Percentiles rank a stretch among this genome's conserved stretches.
phyloP scores from a whole-genome alignment of 2,329 filamentous ascomycete species.

The Sclerotinia glacialis region DNA sequence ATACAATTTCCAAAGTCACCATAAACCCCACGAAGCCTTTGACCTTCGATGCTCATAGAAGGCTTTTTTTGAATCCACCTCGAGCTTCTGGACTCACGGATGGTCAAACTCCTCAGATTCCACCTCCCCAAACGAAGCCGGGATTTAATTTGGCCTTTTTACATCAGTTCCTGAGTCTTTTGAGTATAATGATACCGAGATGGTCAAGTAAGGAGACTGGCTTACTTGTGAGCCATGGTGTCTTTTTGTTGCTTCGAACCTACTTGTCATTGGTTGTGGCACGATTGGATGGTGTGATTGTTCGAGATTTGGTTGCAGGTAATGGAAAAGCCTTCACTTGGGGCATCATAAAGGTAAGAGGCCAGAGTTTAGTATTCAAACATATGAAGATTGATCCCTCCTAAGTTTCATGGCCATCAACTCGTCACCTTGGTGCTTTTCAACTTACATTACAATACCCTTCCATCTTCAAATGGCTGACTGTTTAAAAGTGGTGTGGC shows the following conservation, averaged over 20 bases:
- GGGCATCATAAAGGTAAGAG: constrained; percentile 73
- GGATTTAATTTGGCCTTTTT: constrained; percentile 93
- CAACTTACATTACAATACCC: neutral
- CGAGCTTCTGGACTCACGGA: constrained; percentile 74
- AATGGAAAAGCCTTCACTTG: constrained; percentile 84
- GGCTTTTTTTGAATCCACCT: constrained; percentile 89
- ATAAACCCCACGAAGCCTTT: constrained; percentile 87
- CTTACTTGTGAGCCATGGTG: constrained; percentile 79
- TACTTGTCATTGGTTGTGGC: constrained; percentile 94
- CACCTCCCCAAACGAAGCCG: constrained; percentile 86
- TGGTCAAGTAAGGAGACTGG: constrained; percentile 97
- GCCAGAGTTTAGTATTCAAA: neutral
- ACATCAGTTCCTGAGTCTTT: constrained; percentile 91
- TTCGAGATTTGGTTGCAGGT: constrained; percentile 91
- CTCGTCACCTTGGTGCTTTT: constrained; percentile 4
- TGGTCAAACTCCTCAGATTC: constrained; percentile 64
- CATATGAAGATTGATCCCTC: too few species aligned
- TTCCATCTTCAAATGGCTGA: constrained; percentile 7
- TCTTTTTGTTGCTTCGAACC: constrained; percentile 87
- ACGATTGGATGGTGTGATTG: constrained; percentile 90
- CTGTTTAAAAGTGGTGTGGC: constrained; percentile 69
- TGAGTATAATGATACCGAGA: constrained; percentile 96
- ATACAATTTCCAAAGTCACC: constrained; percentile 82
- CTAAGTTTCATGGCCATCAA: neutral
- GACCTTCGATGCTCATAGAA: constrained; percentile 93